Evolutionary conservation across 805 yeast species (phyloP).

Genomic region (Pichia californica): DNA sequence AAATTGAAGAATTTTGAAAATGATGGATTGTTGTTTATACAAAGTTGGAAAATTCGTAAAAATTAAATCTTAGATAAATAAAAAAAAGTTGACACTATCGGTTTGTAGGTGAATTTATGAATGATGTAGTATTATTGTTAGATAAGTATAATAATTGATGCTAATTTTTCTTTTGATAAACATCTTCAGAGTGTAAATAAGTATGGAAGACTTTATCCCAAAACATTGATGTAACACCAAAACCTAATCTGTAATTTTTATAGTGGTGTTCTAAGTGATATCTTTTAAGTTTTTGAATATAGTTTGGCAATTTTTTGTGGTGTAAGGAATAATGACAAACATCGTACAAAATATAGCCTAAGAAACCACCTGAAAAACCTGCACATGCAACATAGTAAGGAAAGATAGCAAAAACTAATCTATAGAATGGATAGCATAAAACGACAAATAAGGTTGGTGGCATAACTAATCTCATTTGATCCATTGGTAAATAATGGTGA

Average conservation of each 20-base stretch:
- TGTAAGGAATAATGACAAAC: conserved; percentile 91
- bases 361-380: conserved; percentile 91
- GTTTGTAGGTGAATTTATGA: too few relatives aligned
- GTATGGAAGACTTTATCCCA: conserved; percentile 95
- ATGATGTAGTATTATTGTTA: too few relatives aligned
- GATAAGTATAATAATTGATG: too few relatives aligned
- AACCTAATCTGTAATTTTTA: conserved; percentile 93
- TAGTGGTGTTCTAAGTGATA: conserved; percentile 97
- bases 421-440: conserved; percentile 75
- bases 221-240: conserved; percentile 89
- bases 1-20: too few relatives aligned
- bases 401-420: conserved; percentile 64
- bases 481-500: conserved; percentile 98
- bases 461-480: conserved; percentile 83
- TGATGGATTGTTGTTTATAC: too few relatives aligned
- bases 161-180: conserved; percentile 37
- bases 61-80: too few relatives aligned
- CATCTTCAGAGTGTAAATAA: conserved; percentile 45
- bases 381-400: conserved; percentile 84
- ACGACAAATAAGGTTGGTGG: conserved; percentile 83
- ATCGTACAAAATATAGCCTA: conserved; percentile 91
- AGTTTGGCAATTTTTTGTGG: conserved; percentile 75
- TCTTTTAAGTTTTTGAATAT: conserved; percentile 72
- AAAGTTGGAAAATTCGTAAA: too few relatives aligned
- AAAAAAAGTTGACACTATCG: too few relatives aligned